Evolutionary conservation across 345 rosid species (phyloP), one percentile per base, ranked within the genome.

Genomic region (Dipteronia sinensis): DNA sequence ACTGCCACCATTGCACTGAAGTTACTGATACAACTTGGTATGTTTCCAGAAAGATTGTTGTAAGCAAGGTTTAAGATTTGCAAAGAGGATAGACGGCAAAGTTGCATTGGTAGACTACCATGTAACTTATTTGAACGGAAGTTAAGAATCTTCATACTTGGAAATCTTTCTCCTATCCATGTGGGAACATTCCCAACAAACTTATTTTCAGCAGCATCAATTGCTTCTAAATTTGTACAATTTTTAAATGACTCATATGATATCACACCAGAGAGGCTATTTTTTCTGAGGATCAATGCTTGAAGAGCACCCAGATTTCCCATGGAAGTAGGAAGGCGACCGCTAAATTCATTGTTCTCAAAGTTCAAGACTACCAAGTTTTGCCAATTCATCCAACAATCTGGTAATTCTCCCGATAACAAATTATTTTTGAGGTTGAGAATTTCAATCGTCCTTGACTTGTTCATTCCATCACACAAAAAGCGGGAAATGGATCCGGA

Each of bases 341-440:
- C 78, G 2, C 61, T 66, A 12, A 77, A 73, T 3, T 49, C 31
- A n/a, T 74, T 82, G 34, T 56, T n/a, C 12, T 15, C 55, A 7
- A 79, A 38, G 19, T 77, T 59, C 23, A 76, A 2, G 20, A 72
- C 34, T 10, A 27, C 2, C 31, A 79, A 19, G 22, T 7, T 1
- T 11, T 4, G 16, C 74, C 80, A 67, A 31, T 81, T 71, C 38
- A 19, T 34, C 25, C 81, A 69, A 31, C 79, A 80, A 17, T 87
- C 78, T 0, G 87, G 87, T 10, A 87, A 65, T 51, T 67, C 75
- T 2, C 87, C 87, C 0, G 77, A 76, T 1, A 87, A 66, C 0
- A 19, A 63, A 73, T 89, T 89, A 10, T 73, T 72, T 4, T 80
- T 73, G 15, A 84, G 79, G 62, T 87, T 88, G 68, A 87, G 90